A percentile compares a stretch with the other conserved stretches of the same genome.
Conservation (phyloP, 257 asterid genomes). For the Primulina tabacum region DNA sequence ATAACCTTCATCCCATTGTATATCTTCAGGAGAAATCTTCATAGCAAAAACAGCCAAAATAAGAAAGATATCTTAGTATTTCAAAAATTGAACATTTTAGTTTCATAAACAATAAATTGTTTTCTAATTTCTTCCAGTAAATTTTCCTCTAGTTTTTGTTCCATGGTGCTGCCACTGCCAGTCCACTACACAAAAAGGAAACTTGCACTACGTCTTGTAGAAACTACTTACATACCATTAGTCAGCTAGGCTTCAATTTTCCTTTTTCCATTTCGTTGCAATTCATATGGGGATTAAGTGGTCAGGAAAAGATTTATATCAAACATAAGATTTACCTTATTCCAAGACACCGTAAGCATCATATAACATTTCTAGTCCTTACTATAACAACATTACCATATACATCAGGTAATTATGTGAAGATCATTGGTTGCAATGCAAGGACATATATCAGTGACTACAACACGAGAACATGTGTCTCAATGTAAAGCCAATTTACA, state of each 20-base stretch:
- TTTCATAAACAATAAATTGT: not conserved
- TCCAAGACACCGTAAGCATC: not conserved
- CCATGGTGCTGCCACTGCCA: not conserved
- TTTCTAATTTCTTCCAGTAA: not conserved
- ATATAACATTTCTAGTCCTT: not conserved
- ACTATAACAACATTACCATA: not conserved
- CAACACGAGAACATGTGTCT: not conserved
- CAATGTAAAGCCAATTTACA: conserved; percentile 1
- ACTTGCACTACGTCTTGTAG: not conserved
- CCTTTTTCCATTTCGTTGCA: not conserved
- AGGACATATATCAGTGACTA: not conserved
- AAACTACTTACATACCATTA: not conserved
- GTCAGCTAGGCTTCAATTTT: conserved; percentile 10
- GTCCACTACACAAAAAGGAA: not conserved
- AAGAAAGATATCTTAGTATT: not conserved
- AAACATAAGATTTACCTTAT: conserved; percentile 4
- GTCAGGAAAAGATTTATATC: not conserved
- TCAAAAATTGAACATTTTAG: not conserved
- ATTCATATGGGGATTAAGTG: not conserved
- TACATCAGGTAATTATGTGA: too few species aligned
- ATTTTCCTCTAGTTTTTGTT: conserved; percentile 4
- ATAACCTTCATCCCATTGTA: conserved; percentile 53
- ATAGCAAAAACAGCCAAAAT: conserved; percentile 18
- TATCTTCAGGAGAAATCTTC: conserved; percentile 71
- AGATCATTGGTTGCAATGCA: not conserved